Evolutionary conservation across 148 eudicot species (phyloP).

Genomic region (Camellia japonica): DNA sequence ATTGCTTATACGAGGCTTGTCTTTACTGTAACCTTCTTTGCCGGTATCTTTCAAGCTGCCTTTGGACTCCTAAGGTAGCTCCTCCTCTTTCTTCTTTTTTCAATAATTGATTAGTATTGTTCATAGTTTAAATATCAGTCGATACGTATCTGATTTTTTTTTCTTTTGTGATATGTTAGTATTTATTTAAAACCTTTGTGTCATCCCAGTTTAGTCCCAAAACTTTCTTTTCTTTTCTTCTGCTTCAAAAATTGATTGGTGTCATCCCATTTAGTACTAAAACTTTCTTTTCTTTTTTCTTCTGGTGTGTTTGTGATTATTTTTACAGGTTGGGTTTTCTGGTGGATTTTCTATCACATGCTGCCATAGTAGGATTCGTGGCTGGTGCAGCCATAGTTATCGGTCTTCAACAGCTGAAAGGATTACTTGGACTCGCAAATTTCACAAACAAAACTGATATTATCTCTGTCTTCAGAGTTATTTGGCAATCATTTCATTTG

Average conservation of each 20-base stretch:
- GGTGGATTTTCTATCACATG: slow-evolving; percentile 61
- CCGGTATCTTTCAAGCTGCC: slow-evolving; percentile 54
- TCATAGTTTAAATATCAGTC: no score
- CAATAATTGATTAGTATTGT: no score
- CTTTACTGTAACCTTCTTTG: slow-evolving; percentile 50
- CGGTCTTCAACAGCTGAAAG: slow-evolving; percentile 64
- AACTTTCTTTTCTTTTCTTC: background rate
- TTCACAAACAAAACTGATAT: slow-evolving; percentile 51
- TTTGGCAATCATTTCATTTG: slow-evolving; percentile 25
- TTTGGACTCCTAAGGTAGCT: slow-evolving; percentile 53
- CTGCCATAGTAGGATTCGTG: slow-evolving; percentile 62
- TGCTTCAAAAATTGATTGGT: background rate
- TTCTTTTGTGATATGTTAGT: no score
- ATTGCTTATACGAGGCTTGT: slow-evolving; percentile 37
- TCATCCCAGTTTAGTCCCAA: no score
- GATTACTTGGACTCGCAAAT: slow-evolving; percentile 45
- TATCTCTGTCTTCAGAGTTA: slow-evolving; percentile 47
- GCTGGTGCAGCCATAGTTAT: slow-evolving; percentile 60
- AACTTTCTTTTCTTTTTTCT: no score
- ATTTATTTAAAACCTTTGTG: no score
- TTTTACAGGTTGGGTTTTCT: slow-evolving; percentile 52
- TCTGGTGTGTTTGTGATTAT: no score
- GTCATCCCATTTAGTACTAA: background rate
- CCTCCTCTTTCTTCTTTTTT: background rate
- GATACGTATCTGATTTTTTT: no score